Base-by-base conservation (phyloP, 495 filamentous ascomycete genomes). In the Astrothelium subdiscretum region DNA sequence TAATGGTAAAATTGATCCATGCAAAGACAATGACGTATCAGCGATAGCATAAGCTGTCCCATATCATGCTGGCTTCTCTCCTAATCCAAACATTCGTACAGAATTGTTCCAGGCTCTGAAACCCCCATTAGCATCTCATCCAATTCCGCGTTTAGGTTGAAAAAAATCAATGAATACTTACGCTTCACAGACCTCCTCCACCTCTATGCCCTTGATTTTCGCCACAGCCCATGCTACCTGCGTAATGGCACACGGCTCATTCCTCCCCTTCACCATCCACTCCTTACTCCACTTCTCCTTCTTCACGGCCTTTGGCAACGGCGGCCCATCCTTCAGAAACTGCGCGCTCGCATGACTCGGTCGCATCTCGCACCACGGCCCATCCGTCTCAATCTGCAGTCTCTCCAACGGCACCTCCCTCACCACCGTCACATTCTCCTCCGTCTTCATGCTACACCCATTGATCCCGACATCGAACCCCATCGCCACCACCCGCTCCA, bases 281-380 rank as follows among this genome's bases (percentile, higher is more conserved):
- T 90, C 91, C 69, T 89, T 82, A 44, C 81, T 81, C 83, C 88
- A 98, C 73, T 87, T 95, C 74, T 98, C 94, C 73, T 97, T 97
- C 78, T 96, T 97, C 40, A 96, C 85, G 18, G 76, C 64, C 64
- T 76, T 77, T 62, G 77, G 71, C 35, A 71, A 59, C 40, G 64
- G 62, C 10, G 71, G 72, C 24, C 66, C 70, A 43, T 73, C 70
- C 62, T 77, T 75, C 59, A 87, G 66, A 61, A 77, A 82, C 69
- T 79, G 79, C 67, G 79, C 83, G 18, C 83, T 81, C 58, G 83
- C 85, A 70, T 89, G 86, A 27, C 75, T 81, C 0, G 82, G 81
- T 38, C 85, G 73, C 20, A 88, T 84, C 69, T 88, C 85, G 66
- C 85, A 88, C 91, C 92, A 97, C 31, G 91, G 91, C 10, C 92